phyloP scores from a whole-genome alignment of 306 rosid genomes.

The Medicago lupulina region DNA sequence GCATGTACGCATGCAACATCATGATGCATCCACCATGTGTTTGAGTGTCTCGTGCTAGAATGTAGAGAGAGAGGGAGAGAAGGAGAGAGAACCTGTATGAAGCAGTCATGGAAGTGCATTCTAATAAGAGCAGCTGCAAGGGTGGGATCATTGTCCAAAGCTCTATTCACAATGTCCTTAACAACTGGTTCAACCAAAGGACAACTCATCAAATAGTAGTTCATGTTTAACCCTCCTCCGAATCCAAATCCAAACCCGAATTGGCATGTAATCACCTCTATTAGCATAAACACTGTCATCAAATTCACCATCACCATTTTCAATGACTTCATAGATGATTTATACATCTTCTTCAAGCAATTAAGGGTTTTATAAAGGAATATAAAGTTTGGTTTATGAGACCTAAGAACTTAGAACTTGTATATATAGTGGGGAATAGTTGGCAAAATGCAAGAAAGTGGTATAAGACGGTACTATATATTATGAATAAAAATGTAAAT shows the following conservation, averaged over 20 bases:
- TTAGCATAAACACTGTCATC: constrained; percentile 41
- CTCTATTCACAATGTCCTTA: constrained; percentile 58
- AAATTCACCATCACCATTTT: constrained; percentile 46
- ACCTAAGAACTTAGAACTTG: constrained; percentile 23
- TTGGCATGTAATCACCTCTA: constrained; percentile 45
- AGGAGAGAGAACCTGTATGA: constrained; percentile 60
- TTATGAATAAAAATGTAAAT: constrained; percentile 38
- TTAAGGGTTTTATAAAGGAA: neutral
- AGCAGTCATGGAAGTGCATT: constrained; percentile 92
- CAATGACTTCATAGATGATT: constrained; percentile 28
- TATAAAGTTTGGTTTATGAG: constrained; percentile 37
- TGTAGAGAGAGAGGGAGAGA: neutral
- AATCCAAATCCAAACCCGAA: constrained; percentile 39
- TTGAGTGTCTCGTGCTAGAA: neutral
- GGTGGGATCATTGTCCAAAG: constrained; percentile 69
- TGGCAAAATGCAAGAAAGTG: constrained; percentile 40
- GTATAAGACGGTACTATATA: constrained; percentile 11
- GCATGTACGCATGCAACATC: neutral
- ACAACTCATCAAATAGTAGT: constrained; percentile 68
- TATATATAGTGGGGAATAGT: constrained; percentile 45
- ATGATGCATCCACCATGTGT: neutral
- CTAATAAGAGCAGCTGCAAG: constrained; percentile 74
- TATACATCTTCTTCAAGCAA: constrained; percentile 29
- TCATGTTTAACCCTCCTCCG: constrained; percentile 61
- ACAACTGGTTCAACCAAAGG: constrained; percentile 70